Conservation (phyloP, 306 rosid species). For the Lathyrus oleraceus region DNA sequence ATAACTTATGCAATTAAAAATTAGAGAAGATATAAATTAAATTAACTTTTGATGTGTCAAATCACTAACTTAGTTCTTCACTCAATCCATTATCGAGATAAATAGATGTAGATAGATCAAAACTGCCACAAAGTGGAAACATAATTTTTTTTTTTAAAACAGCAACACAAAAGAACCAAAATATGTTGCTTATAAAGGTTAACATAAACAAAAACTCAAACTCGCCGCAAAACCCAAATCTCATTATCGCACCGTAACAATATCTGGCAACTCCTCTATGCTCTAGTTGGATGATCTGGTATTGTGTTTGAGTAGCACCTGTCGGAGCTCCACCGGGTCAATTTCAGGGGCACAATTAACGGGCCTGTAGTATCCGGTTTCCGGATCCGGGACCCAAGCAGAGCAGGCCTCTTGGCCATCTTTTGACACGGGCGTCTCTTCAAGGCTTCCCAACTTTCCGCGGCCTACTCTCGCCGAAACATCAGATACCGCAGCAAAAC, state of each 20-base stretch:
- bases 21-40: too few relatives aligned
- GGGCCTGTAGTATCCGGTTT: slow-evolving; percentile 56
- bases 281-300: slow-evolving; percentile 22
- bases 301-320: slow-evolving; percentile 47
- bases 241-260: not conserved
- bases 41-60: too few relatives aligned
- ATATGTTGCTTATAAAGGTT: not conserved
- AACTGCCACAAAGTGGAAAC: too few relatives aligned
- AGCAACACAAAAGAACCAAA: too few relatives aligned
- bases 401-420: slow-evolving; percentile 34
- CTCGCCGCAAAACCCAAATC: not conserved
- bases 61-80: too few relatives aligned
- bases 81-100: too few relatives aligned
- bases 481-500: slow-evolving; percentile 42
- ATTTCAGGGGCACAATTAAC: slow-evolving; percentile 34
- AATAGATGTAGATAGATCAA: too few relatives aligned
- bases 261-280: not conserved
- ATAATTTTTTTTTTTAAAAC: too few relatives aligned
- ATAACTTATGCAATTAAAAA: too few relatives aligned
- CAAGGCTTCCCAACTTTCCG: slow-evolving; percentile 31
- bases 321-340: slow-evolving; percentile 56
- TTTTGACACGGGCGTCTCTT: slow-evolving; percentile 28
- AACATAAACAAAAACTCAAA: not conserved
- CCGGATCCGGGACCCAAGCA: slow-evolving; percentile 57
- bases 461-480: slow-evolving; percentile 20